Percentiles rank a stretch among this genome's conserved stretches.
Conservation (phyloP, 2,329 filamentous ascomycete genomes). For the Fusarium hainanense region DNA sequence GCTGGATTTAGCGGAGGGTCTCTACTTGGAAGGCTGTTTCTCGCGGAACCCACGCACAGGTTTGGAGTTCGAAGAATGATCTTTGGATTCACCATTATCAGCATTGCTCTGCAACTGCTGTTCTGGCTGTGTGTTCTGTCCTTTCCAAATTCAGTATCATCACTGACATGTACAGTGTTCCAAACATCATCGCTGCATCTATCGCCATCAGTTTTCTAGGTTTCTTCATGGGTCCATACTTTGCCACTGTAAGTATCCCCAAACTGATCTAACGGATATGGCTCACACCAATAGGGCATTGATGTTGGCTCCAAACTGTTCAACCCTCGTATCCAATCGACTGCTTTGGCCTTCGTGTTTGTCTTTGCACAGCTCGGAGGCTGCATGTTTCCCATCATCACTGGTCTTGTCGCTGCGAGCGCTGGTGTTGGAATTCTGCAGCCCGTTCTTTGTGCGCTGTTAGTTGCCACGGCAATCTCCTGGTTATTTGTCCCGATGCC, state of each 20-base stretch:
- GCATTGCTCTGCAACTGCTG: slow-evolving; percentile 65
- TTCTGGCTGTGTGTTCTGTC: slow-evolving; percentile 64
- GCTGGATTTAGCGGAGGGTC: slow-evolving; percentile 69
- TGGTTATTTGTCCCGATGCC: slow-evolving; percentile 59
- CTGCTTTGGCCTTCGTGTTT: slow-evolving; percentile 62
- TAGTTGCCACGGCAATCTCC: slow-evolving; percentile 58
- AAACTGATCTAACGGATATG: accelerated
- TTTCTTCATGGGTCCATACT: slow-evolving; percentile 68
- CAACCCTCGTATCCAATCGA: slow-evolving; percentile 49
- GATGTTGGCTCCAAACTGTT: slow-evolving; percentile 65
- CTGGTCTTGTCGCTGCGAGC: slow-evolving; percentile 60
- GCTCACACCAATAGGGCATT: slow-evolving; percentile 56
- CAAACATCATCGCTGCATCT: slow-evolving; percentile 61
- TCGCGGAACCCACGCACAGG: slow-evolving; percentile 69
- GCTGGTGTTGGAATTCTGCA: slow-evolving; percentile 62
- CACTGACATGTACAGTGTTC: slow-evolving; percentile 47
- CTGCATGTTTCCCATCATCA: slow-evolving; percentile 65
- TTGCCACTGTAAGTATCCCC: slow-evolving; percentile 60
- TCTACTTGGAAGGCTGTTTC: slow-evolving; percentile 65
- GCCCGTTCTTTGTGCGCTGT: slow-evolving; percentile 61
- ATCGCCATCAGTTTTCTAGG: slow-evolving; percentile 66
- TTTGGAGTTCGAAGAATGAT: slow-evolving; percentile 69
- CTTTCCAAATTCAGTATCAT: accelerated
- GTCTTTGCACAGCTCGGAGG: slow-evolving; percentile 67
- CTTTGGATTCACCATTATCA: slow-evolving; percentile 62